Evolutionary conservation across 371 early-diverging fungal genomes (phyloP).

Genomic region (Syncephalastrum sp.): DNA sequence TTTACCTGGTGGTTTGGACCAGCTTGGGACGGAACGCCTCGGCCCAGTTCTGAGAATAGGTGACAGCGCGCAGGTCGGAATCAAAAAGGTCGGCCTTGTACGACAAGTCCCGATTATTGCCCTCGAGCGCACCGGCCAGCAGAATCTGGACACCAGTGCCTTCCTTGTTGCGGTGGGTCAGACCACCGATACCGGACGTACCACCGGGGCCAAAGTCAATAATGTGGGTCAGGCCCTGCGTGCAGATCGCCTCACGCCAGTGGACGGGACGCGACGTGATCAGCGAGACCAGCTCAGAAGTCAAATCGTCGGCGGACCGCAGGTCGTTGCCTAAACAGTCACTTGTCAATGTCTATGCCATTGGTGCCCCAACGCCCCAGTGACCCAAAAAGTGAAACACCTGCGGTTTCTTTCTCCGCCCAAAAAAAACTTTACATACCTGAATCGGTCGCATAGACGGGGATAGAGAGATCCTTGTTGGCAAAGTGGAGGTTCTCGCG

Average conservation of each 20-base stretch:
- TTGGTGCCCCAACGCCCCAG: constrained; percentile 46
- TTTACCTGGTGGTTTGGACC: constrained; percentile 54
- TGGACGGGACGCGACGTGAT: constrained; percentile 83
- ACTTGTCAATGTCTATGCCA: constrained; percentile 4
- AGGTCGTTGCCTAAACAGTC: constrained; percentile 64
- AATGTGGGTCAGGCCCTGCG: constrained; percentile 78
- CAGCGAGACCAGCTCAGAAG: constrained; percentile 74
- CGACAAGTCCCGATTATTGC: constrained; percentile 67
- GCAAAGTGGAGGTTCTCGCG: constrained; percentile 58
- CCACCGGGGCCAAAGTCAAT: constrained; percentile 96
- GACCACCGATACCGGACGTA: constrained; percentile 80
- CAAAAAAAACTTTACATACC: constrained; percentile 41
- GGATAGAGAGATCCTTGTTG: constrained; percentile 61
- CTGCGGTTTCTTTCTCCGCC: constrained; percentile 1
- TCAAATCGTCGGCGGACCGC: constrained; percentile 52
- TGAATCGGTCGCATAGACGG: constrained; percentile 78
- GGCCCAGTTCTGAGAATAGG: constrained; percentile 89
- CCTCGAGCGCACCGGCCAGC: constrained; percentile 73
- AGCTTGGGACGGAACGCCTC: constrained; percentile 83
- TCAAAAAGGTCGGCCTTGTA: constrained; percentile 87
- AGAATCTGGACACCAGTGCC: constrained; percentile 92
- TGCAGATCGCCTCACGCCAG: constrained; percentile 85
- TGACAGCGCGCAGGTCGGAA: constrained; percentile 74
- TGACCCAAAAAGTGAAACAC: constrained; percentile 15
- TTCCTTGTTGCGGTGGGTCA: constrained; percentile 93